Evolutionary conservation across 2,329 filamentous ascomycete genomes (phyloP).

Genomic region (Didymella pinodella): DNA sequence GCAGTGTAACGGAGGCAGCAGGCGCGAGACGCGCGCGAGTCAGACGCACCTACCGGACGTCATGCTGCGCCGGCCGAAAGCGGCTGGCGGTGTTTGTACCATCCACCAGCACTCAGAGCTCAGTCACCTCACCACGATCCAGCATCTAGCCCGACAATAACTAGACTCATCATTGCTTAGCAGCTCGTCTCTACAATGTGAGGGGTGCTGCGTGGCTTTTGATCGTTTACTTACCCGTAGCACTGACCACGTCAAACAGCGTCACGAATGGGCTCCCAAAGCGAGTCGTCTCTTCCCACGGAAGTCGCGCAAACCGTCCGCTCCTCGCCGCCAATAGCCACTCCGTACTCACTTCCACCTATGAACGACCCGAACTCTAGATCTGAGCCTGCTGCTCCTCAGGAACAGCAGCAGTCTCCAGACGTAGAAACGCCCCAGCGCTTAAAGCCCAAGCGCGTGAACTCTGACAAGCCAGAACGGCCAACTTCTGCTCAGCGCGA

Average conservation of each 20-base stretch:
- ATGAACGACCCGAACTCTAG: constrained; percentile 31
- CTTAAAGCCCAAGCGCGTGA: constrained; percentile 17
- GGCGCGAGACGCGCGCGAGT: constrained; percentile 32
- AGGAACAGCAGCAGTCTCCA: constrained; percentile 17
- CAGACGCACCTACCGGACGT: constrained; percentile 38
- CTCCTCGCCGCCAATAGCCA: constrained; percentile 27
- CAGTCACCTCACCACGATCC: background rate
- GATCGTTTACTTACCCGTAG: constrained; percentile 33
- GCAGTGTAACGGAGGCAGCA: constrained; percentile 17
- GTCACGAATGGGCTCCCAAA: constrained; percentile 29
- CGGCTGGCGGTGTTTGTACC: constrained; percentile 20
- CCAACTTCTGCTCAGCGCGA: constrained; percentile 38
- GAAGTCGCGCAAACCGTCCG: constrained; percentile 19
- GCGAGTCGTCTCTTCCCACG: constrained; percentile 34
- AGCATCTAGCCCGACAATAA: background rate
- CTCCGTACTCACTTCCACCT: constrained; percentile 14
- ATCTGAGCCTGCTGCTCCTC: constrained; percentile 23
- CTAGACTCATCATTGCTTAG: background rate
- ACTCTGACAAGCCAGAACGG: constrained; percentile 38
- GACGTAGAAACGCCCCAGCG: constrained; percentile 10
- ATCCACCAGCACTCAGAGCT: constrained; percentile 3
- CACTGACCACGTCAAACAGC: constrained; percentile 34
- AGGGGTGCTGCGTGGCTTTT: constrained; percentile 12
- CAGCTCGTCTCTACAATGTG: constrained; percentile 9
- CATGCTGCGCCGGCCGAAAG: constrained; percentile 34